phyloP scores from a whole-genome alignment of 2,329 filamentous ascomycete species.

The Incumbomyces delicatus region DNA sequence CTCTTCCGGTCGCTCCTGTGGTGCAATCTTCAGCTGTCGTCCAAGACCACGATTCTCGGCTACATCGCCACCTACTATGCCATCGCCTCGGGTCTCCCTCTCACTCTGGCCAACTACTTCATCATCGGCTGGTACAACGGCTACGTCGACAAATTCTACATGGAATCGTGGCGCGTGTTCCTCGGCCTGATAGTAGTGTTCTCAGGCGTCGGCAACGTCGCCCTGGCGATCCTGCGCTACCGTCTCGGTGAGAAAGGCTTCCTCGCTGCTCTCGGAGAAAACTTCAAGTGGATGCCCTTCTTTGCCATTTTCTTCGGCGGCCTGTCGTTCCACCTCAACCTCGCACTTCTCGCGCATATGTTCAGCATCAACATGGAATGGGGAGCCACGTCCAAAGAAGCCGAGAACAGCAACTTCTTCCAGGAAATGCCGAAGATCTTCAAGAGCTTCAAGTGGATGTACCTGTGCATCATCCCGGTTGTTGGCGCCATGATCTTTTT shows the following conservation, averaged over 20 bases:
- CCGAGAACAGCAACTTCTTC: constrained; percentile 69
- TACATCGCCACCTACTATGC: constrained; percentile 55
- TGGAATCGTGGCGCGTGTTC: constrained; percentile 55
- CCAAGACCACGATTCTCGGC: constrained; percentile 60
- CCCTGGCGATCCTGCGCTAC: constrained; percentile 54
- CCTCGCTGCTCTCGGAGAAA: constrained; percentile 42
- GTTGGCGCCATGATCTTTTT: constrained; percentile 21
- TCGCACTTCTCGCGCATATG: constrained; percentile 71
- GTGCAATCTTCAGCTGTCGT: constrained; percentile 49
- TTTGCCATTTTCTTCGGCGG: constrained; percentile 71
- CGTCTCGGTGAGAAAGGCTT: constrained; percentile 46
- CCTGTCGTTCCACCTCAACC: constrained; percentile 57
- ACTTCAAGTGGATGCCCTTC: constrained; percentile 54
- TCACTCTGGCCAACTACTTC: constrained; percentile 61
- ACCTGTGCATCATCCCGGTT: constrained; percentile 17
- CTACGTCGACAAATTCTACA: constrained; percentile 55
- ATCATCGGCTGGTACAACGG: constrained; percentile 61
- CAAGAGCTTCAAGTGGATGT: constrained; percentile 69
- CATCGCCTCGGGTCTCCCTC: constrained; percentile 54
- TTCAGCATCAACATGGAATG: constrained; percentile 78
- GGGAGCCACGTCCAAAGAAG: constrained; percentile 73
- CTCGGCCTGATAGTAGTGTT: constrained; percentile 55
- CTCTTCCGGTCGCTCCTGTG: constrained; percentile 60
- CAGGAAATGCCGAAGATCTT: constrained; percentile 71
- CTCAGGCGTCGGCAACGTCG: constrained; percentile 49